Base-by-base conservation (phyloP, 345 rosid species). In the Eucalyptus pumila region DNA sequence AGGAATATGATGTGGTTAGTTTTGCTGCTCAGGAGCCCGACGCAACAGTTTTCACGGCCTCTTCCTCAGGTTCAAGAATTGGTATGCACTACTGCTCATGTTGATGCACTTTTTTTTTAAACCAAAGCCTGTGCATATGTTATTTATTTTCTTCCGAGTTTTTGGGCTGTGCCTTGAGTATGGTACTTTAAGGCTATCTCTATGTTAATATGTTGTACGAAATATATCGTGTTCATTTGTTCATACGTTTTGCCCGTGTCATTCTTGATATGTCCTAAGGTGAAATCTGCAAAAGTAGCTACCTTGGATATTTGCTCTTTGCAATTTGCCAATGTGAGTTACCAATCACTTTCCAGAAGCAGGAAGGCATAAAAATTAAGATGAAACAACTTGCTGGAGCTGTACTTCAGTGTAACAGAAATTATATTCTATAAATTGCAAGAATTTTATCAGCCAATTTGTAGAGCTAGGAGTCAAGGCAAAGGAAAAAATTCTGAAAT, bases 21-120 rank as follows among this genome's bases (percentile, higher is more conserved):
- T 91, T 52, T 90, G 91, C 93, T 67, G 89, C 92, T 89, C 94
- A 94, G 90, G 95, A 91, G 81, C 94, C 91, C 56, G 94, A 92
- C 87, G 95, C 95, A 21, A 89, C 92, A 9, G 97, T 96, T 87
- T 95, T 96, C 89, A 34, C 93, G 14, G 92, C 97, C 85, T 93
- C 94, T 62, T 87, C 91, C 47, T 89, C 94, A 26, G 94, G 93
- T 80, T 91, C 98, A 6, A 92, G 91, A 89, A 90, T 94, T 2
- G 97, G 97, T 96, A 90, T 40, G 86, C 89, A 11, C 50, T 60
- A 30, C 60, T 44, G 24, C 58, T 48, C 58, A n/a, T 13, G 87
- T 87, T 87, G 23, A 45, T 52, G 44, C 85, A 10, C 40, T 37
- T 85, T 69, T 32, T 32, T 69, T 11, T n/a, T n/a, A n/a, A 65